Evolutionary conservation across 139 green algal species (phyloP).

Genomic region (Coelastrella sp.): DNA sequence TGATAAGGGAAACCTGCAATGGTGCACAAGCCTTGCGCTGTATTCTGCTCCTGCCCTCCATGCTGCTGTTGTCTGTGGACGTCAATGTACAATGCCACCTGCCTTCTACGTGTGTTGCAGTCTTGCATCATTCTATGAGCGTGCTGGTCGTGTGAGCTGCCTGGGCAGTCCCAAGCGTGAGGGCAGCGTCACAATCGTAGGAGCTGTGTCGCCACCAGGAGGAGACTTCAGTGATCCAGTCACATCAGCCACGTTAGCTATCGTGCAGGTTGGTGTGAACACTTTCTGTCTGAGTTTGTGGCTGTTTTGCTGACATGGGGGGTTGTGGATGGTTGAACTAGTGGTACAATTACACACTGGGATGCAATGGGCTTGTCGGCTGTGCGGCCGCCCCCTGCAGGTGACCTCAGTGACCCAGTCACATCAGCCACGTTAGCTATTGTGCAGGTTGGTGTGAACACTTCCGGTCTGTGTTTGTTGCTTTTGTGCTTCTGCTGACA

Average conservation of each 20-base stretch:
- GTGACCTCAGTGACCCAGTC: conserved; percentile 99
- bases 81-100: background rate
- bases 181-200: conserved; percentile 98
- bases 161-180: conserved; percentile 93
- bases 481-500: too few species aligned
- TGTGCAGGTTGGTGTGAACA: conserved; percentile 85
- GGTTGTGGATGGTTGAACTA: too few species aligned
- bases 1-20: too few species aligned
- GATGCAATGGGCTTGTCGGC: too few species aligned
- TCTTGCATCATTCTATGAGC: conserved; percentile 99
- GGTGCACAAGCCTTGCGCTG: too few species aligned
- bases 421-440: conserved; percentile 98
- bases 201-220: conserved; percentile 97
- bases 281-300: background rate
- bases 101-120: background rate
- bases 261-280: conserved; percentile 90
- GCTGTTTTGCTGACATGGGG: background rate
- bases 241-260: conserved; percentile 97
- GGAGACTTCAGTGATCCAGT: conserved; percentile 99
- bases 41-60: too few species aligned
- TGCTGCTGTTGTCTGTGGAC: too few species aligned
- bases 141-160: conserved; percentile 95
- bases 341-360: too few species aligned
- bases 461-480: too few species aligned
- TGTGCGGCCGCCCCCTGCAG: too few species aligned